Percentiles rank a stretch among this genome's conserved stretches.
Conservation (phyloP, 108 stramenopile genomes). For the Nannochloropsis salina region DNA sequence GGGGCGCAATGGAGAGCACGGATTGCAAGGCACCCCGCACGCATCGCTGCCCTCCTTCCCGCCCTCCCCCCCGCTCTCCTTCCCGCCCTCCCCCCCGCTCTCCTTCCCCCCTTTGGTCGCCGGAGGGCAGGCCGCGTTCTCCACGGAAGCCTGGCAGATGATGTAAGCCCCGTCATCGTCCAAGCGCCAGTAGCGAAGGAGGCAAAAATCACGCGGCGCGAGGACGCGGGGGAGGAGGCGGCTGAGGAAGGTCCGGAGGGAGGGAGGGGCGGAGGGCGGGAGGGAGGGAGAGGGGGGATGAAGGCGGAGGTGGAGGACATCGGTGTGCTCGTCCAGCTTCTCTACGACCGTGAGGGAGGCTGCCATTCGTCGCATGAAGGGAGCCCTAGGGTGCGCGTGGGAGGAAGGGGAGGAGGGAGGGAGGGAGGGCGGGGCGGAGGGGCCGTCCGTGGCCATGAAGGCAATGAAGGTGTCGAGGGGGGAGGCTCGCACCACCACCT, state of each 20-base stretch:
- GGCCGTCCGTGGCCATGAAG: background rate
- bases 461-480: background rate
- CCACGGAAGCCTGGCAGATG: constrained; percentile 27
- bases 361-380: background rate
- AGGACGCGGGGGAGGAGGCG: background rate
- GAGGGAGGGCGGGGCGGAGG: background rate
- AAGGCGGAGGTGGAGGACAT: background rate
- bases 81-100: no score
- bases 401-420: background rate
- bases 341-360: background rate
- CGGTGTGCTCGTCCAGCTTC: background rate
- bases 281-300: background rate
- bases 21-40: constrained; percentile 27
- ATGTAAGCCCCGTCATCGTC: constrained; percentile 31
- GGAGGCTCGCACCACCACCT: background rate
- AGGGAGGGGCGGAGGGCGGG: background rate
- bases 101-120: constrained; percentile 15
- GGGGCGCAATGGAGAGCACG: constrained; percentile 23
- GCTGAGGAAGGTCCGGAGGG: background rate
- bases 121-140: constrained; percentile 26
- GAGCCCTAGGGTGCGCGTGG: background rate
- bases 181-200: constrained; percentile 30
- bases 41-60: background rate
- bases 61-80: background rate
- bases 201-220: constrained; percentile 33